Evolutionary conservation across 208 protist species (phyloP).

Genomic region (Porcisia deanei): DNA sequence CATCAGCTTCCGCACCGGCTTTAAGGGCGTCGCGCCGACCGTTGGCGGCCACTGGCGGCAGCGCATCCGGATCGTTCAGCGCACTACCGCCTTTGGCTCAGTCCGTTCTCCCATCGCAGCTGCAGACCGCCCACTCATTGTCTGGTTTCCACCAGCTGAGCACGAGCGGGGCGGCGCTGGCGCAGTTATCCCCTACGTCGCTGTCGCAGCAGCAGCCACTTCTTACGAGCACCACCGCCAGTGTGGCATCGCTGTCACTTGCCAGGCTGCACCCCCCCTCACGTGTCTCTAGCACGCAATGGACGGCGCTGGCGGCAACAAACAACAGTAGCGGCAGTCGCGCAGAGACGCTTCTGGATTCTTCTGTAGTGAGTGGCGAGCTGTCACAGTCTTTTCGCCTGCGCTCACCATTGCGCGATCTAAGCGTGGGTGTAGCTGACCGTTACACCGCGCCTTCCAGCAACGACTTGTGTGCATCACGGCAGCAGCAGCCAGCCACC

Average conservation of each 20-base stretch:
- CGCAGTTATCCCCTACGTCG: neutral
- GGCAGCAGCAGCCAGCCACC: neutral
- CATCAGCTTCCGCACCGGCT: neutral
- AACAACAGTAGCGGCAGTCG: neutral
- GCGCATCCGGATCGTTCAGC: neutral
- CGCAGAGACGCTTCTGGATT: neutral
- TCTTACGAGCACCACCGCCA: neutral
- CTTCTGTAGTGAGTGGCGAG: conserved; percentile 10
- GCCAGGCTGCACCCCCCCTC: neutral
- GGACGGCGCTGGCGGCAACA: neutral
- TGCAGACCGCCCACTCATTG: neutral
- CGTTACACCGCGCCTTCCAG: conserved; percentile 12
- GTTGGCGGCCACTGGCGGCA: neutral
- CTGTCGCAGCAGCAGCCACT: conserved; percentile 1
- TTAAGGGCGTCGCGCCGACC: neutral
- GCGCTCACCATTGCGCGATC: neutral
- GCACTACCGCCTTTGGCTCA: conserved; percentile 1
- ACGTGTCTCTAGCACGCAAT: neutral
- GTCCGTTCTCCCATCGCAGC: neutral
- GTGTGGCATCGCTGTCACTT: neutral
- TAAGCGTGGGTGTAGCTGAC: conserved; percentile 6
- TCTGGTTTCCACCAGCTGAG: neutral
- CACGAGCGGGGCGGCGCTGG: neutral
- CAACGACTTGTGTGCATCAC: neutral
- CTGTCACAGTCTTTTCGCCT: conserved; percentile 12